Base-by-base conservation (phyloP, 768 basidiomycete species). In the Cyathus striatus region DNA sequence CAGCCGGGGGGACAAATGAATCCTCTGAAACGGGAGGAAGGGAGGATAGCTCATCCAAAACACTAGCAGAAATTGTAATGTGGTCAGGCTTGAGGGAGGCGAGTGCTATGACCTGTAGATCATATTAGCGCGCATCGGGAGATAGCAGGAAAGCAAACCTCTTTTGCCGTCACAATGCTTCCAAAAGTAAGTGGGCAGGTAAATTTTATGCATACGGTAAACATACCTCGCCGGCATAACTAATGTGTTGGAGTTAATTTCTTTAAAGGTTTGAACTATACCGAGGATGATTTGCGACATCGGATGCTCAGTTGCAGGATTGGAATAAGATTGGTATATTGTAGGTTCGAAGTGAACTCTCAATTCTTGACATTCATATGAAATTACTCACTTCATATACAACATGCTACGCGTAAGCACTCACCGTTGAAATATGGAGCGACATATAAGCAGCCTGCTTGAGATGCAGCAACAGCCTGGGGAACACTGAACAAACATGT, bases 371-470 rank as follows among this genome's bases (percentile, higher is more conserved):
- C 17, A 14, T 3, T 18, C 7, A 44, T n/a, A 18, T 32, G 40
- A 3, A 46, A 18, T 21, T 18, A 17, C 25, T 21, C 16, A 32
- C 12, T 13, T 22, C 21, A 33, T 16, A 3, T 20, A 14, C 14
- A n/a, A n/a, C 21, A 18, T 24, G 3, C 25, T 24, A 23, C 12
- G 50, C 41, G 41, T 12, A 16, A 6, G 17, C 21, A 22, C 44
- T 13, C 37, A 70, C 73, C 77, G 54, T 81, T 79, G 58, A 75
- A 76, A 56, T 80, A 81, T 1, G 78, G 76, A 10, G 75, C 64
- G 41, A 79, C 64, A 52, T 73, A 76, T 23, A 68, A 58, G 53
- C 77, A 79, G 5, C 66, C 65, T 5, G 75, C 78, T 52, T 78
- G 73, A 23, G 65, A 65, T 2, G 76, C 76, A 6, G 78, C 77